Conservation (phyloP, 2,329 filamentous ascomycete species). For the Fusarium annulatum region DNA sequence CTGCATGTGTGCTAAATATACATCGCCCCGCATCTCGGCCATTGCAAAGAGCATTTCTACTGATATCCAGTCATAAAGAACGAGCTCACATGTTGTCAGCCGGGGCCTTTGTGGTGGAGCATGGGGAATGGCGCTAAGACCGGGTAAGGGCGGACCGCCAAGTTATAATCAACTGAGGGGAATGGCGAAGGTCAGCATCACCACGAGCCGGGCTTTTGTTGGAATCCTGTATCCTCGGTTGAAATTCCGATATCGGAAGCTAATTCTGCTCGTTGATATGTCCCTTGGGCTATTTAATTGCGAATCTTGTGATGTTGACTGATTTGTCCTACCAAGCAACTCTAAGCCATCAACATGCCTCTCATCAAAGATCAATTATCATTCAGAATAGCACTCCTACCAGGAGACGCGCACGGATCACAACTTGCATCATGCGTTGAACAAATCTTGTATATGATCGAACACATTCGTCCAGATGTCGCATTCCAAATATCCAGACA, state of each 20-base stretch:
- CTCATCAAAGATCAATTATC: background rate
- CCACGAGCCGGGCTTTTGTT: background rate
- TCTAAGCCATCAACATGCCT: constrained; percentile 1
- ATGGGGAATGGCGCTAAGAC: background rate
- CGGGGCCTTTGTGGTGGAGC: background rate
- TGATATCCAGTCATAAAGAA: background rate
- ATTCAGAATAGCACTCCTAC: constrained; percentile 11
- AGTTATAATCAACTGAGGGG: background rate
- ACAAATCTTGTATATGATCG: constrained; percentile 6
- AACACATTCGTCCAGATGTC: constrained; percentile 2
- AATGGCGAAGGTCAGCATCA: background rate
- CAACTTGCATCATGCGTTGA: constrained; percentile 14
- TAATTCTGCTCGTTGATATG: background rate
- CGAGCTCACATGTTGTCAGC: background rate
- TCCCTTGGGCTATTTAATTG: background rate
- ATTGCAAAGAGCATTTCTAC: background rate
- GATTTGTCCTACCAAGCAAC: background rate
- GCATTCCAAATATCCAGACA: constrained; percentile 16
- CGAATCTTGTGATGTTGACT: background rate
- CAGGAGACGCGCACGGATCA: constrained; percentile 18
- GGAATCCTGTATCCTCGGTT: background rate
- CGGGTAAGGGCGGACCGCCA: constrained; percentile 15
- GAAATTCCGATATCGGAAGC: constrained; percentile 10
- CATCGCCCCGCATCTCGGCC: background rate
- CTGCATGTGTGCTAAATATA: rapidly evolving